A percentile compares a stretch with the other conserved stretches of the same genome.
Conservation (phyloP, 768 basidiomycete genomes). For the Paxillus rubicundulus region DNA sequence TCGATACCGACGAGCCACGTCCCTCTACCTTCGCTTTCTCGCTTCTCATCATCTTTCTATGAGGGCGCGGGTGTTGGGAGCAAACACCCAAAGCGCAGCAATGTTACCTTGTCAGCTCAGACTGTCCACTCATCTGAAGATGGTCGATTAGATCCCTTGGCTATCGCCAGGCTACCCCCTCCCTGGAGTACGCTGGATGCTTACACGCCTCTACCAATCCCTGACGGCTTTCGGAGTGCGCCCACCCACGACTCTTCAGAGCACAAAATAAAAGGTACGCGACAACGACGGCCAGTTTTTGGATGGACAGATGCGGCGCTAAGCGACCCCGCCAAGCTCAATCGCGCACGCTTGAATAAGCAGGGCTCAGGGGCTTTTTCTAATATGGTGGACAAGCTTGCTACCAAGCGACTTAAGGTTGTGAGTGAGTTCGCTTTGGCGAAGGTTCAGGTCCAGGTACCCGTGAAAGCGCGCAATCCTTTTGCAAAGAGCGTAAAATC, state of each 20-base stretch:
- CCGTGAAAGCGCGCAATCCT: slow-evolving; percentile 19
- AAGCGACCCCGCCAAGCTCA: slow-evolving; percentile 12
- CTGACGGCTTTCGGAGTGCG: neutral
- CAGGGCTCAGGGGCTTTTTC: slow-evolving; percentile 19
- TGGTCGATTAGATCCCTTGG: slow-evolving; percentile 20
- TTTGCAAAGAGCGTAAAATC: slow-evolving; percentile 15
- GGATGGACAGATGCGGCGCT: slow-evolving; percentile 5
- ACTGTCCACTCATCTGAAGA: slow-evolving; percentile 14
- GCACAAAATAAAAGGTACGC: neutral
- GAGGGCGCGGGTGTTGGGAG: neutral
- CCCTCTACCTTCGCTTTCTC: neutral
- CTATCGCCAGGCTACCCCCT: slow-evolving; percentile 26
- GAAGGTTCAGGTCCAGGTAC: slow-evolving; percentile 2
- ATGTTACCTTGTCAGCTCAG: slow-evolving; percentile 20
- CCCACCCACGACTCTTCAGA: neutral
- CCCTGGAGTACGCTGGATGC: slow-evolving; percentile 20
- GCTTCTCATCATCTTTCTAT: slow-evolving; percentile 21
- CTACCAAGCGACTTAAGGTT: slow-evolving; percentile 19
- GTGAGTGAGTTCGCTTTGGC: slow-evolving; percentile 20
- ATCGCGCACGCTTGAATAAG: slow-evolving; percentile 27
- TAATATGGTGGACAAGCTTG: slow-evolving; percentile 19
- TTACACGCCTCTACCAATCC: neutral
- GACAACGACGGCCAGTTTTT: neutral
- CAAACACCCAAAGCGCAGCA: neutral
- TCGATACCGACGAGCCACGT: neutral